Percentiles rank a stretch among this genome's conserved stretches.
phyloP scores from a whole-genome alignment of 1,284 basidiomycete genomes.

The Heterobasidion occidentale region DNA sequence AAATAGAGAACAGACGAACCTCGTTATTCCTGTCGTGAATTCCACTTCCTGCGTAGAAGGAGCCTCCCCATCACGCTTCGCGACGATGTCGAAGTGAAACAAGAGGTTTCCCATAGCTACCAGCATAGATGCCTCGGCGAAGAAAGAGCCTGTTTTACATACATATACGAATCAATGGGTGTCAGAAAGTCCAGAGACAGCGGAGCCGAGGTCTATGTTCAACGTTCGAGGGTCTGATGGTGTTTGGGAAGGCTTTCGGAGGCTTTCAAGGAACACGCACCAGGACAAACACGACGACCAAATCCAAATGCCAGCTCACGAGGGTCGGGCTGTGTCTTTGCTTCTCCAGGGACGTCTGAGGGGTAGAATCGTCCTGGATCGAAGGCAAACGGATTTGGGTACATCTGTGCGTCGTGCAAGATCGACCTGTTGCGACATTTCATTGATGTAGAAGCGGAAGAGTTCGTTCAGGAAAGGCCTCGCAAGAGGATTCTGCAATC shows the following conservation, averaged over 20 bases:
- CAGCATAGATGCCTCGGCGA: conserved; percentile 45
- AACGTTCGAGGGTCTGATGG: too few relatives aligned
- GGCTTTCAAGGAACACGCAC: background rate
- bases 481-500: background rate
- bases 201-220: too few relatives aligned
- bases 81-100: conserved; percentile 37
- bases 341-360: conserved; percentile 13
- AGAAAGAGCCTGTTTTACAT: conserved; percentile 25
- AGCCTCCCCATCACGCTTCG: background rate
- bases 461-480: too few relatives aligned
- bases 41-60: background rate
- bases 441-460: background rate
- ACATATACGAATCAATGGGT: too few relatives aligned
- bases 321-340: conserved; percentile 31
- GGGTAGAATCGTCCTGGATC: conserved; percentile 38
- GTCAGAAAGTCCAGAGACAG: too few relatives aligned
- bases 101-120: conserved; percentile 40
- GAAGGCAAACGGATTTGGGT: conserved; percentile 37
- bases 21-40: conserved; percentile 1
- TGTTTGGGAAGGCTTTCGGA: too few relatives aligned
- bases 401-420: conserved; percentile 33
- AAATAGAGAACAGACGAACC: background rate
- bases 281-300: conserved; percentile 19
- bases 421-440: background rate
- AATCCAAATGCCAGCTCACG: conserved; percentile 46